Evolutionary conservation across 2,329 filamentous ascomycete species (phyloP), one percentile per base, ranked within the genome.

Genomic region (Penicillium paneum): DNA sequence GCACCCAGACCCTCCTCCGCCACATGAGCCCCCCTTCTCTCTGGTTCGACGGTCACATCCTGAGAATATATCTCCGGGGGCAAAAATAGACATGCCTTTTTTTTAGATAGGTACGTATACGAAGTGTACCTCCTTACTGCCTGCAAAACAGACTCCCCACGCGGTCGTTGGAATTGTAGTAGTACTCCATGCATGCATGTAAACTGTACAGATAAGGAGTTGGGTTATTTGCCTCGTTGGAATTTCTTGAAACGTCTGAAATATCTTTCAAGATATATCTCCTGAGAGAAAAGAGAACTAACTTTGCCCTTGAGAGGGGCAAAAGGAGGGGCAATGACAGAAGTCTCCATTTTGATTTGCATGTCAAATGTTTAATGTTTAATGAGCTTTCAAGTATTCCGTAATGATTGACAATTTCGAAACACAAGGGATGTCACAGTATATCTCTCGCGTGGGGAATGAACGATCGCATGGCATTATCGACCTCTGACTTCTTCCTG

Each of bases 61-160:
- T 39, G 13, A 24, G 11, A 39, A 38, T 31, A 17, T 31, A 19
- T 38, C 36, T 42, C 36, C 43, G 50, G 32, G 26, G 5, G 34
- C 15, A 29, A 12, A 19, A 29, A n/a, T 17, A 17, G 21, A 47
- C 2, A 3, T 35, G 15, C 36, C 29, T 6, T 24, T 24, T 24
- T 40, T 32, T 41, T 26, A 24, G 19, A 34, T 17, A 24, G 8
- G 11, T 26, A 43, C 15, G 29, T 38, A n/a, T 49, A 54, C 39
- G 46, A 45, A 3, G n/a, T 26, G 11, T 5, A 44, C 52, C 52
- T 54, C 52, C 52, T 55, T 55, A 17, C 52, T 41, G 15, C 6
- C 34, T 52, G 48, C 52, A 43, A 52, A 55, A 55, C 52, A 52
- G 52, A 52, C 38, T 55, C 17, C 31, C 52, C 52, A 55, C 52